Conservation (phyloP, 2,329 filamentous ascomycete genomes). For the Anthostomella pinea region DNA sequence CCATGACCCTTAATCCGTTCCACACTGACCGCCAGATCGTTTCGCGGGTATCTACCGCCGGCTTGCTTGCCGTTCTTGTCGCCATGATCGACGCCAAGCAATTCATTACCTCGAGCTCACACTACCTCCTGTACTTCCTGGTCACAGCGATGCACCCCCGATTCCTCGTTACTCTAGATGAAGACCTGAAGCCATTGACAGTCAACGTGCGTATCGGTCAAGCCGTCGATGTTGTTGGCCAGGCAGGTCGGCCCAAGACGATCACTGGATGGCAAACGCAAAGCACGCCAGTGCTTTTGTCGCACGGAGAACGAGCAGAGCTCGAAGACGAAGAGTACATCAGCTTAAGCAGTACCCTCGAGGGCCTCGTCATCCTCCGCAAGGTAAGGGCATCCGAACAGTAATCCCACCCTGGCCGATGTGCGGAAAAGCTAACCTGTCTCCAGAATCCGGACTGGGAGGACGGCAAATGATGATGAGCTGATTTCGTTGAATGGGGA, state of each 20-base stretch:
- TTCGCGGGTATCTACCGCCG: constrained; percentile 85
- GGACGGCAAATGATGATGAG: constrained; percentile 40
- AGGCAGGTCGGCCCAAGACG: constrained; percentile 95
- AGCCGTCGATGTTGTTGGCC: constrained; percentile 95
- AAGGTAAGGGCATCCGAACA: constrained; percentile 64
- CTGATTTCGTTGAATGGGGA: neutral
- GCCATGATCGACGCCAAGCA: constrained; percentile 95
- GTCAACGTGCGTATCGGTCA: constrained; percentile 97
- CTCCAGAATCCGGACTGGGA: constrained; percentile 55
- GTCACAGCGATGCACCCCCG: constrained; percentile 95
- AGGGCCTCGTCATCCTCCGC: constrained; percentile 92
- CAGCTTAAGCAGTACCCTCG: constrained; percentile 82
- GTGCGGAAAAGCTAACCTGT: constrained; percentile 9
- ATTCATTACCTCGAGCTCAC: constrained; percentile 64
- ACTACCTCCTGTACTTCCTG: constrained; percentile 97
- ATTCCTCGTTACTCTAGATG: constrained; percentile 94
- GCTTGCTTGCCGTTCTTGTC: constrained; percentile 84
- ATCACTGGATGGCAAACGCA: constrained; percentile 99
- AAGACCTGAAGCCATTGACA: constrained; percentile 87
- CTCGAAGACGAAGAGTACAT: constrained; percentile 98
- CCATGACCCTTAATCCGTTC: constrained; percentile 95
- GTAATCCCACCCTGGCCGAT: no score
- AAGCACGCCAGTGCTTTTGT: constrained; percentile 92
- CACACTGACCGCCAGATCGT: constrained; percentile 96
- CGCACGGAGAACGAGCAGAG: constrained; percentile 94